Percentiles rank a stretch among this genome's conserved stretches.
These are phyloP conservation scores for Phialophora macrospora DNA, from an alignment of 2,329 filamentous ascomycete genomes.

Conservation along the genomic window DNA sequence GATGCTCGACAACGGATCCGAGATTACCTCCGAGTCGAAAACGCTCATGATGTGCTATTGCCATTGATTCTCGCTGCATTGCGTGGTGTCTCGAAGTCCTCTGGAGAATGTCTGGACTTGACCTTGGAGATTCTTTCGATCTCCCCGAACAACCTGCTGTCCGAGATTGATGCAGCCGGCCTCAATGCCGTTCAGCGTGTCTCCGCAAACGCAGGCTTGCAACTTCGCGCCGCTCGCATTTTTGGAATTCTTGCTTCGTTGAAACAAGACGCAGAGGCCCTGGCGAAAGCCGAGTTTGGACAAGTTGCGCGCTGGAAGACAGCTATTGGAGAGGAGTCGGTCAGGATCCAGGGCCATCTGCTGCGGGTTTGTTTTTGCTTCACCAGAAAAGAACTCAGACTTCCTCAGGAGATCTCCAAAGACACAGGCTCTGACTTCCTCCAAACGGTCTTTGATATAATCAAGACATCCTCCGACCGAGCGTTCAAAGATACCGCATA, in stretches of 20 bases:
- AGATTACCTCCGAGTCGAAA: conserved; percentile 34
- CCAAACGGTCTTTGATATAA: conserved; percentile 55
- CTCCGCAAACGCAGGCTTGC: conserved; percentile 70
- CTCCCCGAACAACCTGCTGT: conserved; percentile 53
- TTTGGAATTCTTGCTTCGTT: conserved; percentile 80
- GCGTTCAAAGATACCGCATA: conserved; percentile 63
- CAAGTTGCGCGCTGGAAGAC: conserved; percentile 55
- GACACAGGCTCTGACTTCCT: conserved; percentile 68
- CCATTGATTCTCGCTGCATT: conserved; percentile 52
- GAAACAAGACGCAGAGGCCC: conserved; percentile 38
- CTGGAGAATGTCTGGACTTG: conserved; percentile 53
- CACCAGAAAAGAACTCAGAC: conserved; percentile 59
- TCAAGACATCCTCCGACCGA: conserved; percentile 60
- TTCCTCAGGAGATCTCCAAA: conserved; percentile 67
- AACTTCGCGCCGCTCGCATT: conserved; percentile 69
- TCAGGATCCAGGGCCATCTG: conserved; percentile 65
- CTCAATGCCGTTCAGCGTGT: conserved; percentile 24
- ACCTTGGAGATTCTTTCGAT: conserved; percentile 63
- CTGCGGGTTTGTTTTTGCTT: conserved; percentile 63
- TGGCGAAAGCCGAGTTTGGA: conserved; percentile 22
- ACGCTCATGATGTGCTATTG: conserved; percentile 40
- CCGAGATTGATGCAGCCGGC: conserved; percentile 8
- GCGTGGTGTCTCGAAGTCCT: conserved; percentile 48
- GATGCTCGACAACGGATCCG: conserved; percentile 31
- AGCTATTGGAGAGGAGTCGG: conserved; percentile 64